Percentiles rank a stretch among this genome's conserved stretches.
Conservation (phyloP, 768 basidiomycete species). For the Rhodocollybia butyracea region DNA sequence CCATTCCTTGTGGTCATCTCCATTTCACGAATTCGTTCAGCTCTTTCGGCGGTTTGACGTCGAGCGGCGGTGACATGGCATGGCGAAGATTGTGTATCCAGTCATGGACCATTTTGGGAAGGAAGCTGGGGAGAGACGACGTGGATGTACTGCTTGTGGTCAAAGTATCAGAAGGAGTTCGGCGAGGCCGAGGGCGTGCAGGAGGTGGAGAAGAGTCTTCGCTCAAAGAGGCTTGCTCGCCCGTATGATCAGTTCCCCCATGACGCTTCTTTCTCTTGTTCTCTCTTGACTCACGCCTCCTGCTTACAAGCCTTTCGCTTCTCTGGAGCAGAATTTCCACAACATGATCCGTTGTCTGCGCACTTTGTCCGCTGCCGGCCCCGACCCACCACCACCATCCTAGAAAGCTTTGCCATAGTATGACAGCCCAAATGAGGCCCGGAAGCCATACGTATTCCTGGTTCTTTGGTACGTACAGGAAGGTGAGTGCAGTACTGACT, state of each 20-base stretch:
- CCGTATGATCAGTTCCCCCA: not conserved
- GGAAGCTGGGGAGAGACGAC: conserved; percentile 27
- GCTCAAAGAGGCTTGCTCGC: not conserved
- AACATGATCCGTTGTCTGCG: conserved; percentile 28
- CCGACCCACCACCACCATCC: conserved; percentile 99
- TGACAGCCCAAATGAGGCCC: conserved; percentile 82
- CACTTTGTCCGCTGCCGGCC: conserved; percentile 82
- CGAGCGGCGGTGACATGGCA: conserved; percentile 72
- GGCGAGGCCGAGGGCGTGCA: conserved; percentile 13
- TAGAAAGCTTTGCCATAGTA: conserved; percentile 96
- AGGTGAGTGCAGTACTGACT: conserved; percentile 80
- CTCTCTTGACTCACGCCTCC: conserved; percentile 39
- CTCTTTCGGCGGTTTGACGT: conserved; percentile 66
- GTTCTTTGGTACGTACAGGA: conserved; percentile 79
- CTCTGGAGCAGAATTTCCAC: conserved; percentile 61
- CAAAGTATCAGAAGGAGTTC: conserved; percentile 5
- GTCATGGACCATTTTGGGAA: conserved; percentile 41
- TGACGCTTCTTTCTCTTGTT: not conserved
- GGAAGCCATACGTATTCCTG: conserved; percentile 93
- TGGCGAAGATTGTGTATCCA: conserved; percentile 62
- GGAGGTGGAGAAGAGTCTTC: not conserved
- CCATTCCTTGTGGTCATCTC: conserved; percentile 30
- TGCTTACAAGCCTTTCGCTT: conserved; percentile 34
- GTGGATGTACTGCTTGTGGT: conserved; percentile 17
- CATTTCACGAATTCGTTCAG: conserved; percentile 61